phyloP scores from a whole-genome alignment of 768 basidiomycete species.

The Hericium erinaceus region DNA sequence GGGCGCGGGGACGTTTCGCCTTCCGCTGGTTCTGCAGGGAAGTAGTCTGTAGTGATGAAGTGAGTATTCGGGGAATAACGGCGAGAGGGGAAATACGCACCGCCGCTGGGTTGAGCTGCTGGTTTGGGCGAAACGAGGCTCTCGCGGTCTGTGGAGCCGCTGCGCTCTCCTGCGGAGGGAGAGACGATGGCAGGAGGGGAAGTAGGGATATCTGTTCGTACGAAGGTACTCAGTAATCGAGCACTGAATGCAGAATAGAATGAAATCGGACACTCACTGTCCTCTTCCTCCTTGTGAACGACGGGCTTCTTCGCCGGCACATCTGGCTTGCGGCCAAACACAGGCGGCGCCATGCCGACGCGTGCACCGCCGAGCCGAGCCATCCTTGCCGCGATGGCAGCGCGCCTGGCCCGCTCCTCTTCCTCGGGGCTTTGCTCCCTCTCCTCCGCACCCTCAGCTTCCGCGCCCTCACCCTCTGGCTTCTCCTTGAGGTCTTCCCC shows the following conservation, averaged over 20 bases:
- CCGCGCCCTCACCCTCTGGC: constrained; percentile 3
- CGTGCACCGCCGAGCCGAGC: constrained; percentile 82
- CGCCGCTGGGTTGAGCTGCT: background rate
- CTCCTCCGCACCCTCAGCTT: constrained; percentile 19
- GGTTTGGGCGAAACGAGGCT: background rate
- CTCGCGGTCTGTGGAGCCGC: too few relatives aligned
- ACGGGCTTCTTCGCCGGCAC: constrained; percentile 18
- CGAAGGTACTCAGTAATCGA: too few relatives aligned
- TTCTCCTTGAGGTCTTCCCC: background rate
- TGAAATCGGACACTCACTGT: background rate
- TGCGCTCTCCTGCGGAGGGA: too few relatives aligned
- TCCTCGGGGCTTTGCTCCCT: constrained; percentile 46
- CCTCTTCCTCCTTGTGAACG: constrained; percentile 13
- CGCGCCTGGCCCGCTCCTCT: constrained; percentile 70
- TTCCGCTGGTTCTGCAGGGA: background rate
- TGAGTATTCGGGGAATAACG: background rate
- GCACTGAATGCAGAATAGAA: background rate
- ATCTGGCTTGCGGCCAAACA: constrained; percentile 50
- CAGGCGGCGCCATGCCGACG: constrained; percentile 70
- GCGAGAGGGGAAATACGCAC: background rate
- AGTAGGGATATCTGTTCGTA: background rate
- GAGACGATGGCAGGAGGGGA: background rate
- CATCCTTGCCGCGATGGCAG: constrained; percentile 88
- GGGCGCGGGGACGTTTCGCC: background rate
- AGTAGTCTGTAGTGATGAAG: constrained; percentile 3